Conservation (phyloP, 1,139 yeast species). For the Yamadazyma blattariae region DNA sequence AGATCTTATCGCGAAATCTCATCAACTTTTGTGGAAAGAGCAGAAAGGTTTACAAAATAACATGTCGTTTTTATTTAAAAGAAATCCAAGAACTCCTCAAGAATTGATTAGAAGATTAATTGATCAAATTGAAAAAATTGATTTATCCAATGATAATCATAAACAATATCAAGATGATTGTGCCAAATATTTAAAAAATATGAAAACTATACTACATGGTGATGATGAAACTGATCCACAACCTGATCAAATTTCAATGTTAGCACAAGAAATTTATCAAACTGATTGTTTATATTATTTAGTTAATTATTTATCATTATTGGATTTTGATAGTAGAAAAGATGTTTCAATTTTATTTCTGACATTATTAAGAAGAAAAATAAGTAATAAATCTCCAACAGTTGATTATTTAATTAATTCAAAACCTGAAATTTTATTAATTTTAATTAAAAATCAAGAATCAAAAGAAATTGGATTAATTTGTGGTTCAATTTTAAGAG, state of each 20-base stretch:
- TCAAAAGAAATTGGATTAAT: conserved; percentile 67
- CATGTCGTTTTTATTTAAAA: conserved; percentile 88
- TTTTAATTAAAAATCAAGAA: conserved; percentile 70
- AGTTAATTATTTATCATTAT: conserved; percentile 52
- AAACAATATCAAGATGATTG: conserved; percentile 76
- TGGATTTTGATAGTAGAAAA: conserved; percentile 89
- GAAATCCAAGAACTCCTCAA: conserved; percentile 88
- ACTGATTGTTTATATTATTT: conserved; percentile 67
- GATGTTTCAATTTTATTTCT: conserved; percentile 75
- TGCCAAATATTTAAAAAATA: conserved; percentile 62
- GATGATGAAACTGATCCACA: conserved; percentile 67
- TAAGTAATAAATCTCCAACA: conserved; percentile 77
- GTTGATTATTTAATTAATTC: conserved; percentile 70
- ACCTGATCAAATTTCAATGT: conserved; percentile 70
- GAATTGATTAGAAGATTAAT: conserved; percentile 75
- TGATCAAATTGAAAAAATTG: conserved; percentile 71
- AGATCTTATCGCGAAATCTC: conserved; percentile 3
- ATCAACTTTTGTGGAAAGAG: background rate
- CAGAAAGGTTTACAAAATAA: background rate
- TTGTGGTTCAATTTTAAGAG: conserved; percentile 79
- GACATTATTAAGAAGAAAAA: conserved; percentile 75
- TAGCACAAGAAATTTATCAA: conserved; percentile 75
- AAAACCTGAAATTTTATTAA: conserved; percentile 61
- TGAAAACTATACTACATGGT: conserved; percentile 69
- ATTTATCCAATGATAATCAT: conserved; percentile 48